phyloP scores from a whole-genome alignment of 140 eudicot genomes.

The Artemisia princeps region DNA sequence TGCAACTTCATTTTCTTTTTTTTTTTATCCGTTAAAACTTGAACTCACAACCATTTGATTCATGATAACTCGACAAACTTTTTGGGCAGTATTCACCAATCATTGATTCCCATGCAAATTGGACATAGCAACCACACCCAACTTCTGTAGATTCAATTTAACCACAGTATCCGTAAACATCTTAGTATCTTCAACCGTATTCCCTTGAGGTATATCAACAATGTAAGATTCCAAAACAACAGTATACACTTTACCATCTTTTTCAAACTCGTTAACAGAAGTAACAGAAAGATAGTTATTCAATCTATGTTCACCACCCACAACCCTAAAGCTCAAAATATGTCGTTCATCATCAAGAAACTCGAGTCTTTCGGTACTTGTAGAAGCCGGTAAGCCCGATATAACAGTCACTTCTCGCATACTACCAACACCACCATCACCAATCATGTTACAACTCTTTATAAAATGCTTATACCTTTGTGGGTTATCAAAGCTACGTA shows the following conservation, averaged over 20 bases:
- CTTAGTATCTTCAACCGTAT: constrained; percentile 76
- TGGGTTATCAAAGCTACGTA: constrained; percentile 79
- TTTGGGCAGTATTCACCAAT: background rate
- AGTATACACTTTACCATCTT: constrained; percentile 41
- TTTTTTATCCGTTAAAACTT: background rate
- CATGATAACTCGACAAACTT: too few relatives aligned
- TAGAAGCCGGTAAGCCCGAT: constrained; percentile 89
- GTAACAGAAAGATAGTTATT: constrained; percentile 77
- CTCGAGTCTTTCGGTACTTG: constrained; percentile 80
- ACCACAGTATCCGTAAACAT: constrained; percentile 93
- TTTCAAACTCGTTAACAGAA: constrained; percentile 61
- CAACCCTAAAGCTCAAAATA: constrained; percentile 70
- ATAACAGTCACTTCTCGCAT: constrained; percentile 76
- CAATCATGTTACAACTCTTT: constrained; percentile 62
- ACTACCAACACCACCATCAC: constrained; percentile 74
- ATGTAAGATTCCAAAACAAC: constrained; percentile 79
- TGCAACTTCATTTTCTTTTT: too few relatives aligned
- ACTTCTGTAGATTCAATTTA: constrained; percentile 74
- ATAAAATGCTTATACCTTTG: constrained; percentile 91
- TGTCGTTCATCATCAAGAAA: constrained; percentile 59
- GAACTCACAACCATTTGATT: background rate
- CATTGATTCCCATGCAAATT: constrained; percentile 37
- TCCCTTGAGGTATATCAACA: constrained; percentile 88
- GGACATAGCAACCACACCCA: constrained; percentile 65
- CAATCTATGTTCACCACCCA: constrained; percentile 83